Percentiles rank a stretch among this genome's conserved stretches.
Evolutionary conservation across 345 rosid genomes (phyloP).

Genomic region (Conringia planisiliqua): DNA sequence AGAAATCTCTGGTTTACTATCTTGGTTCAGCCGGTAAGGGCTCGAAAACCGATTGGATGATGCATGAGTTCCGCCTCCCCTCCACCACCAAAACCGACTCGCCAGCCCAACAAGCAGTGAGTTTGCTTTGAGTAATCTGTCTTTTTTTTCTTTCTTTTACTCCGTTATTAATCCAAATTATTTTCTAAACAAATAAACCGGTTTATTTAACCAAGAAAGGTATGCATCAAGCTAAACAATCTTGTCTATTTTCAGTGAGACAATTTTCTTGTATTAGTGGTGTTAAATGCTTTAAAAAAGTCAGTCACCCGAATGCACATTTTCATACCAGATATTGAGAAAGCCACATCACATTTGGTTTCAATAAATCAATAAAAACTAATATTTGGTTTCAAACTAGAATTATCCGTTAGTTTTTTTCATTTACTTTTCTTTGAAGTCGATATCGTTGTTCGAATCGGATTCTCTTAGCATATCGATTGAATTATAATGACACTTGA

Average conservation of each 20-base stretch:
- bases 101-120: constrained; percentile 60
- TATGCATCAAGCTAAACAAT: constrained; percentile 2
- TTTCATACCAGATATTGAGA: neutral
- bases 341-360: neutral
- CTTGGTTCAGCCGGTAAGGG: constrained; percentile 79
- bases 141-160: neutral
- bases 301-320: constrained; percentile 8
- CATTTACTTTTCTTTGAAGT: neutral
- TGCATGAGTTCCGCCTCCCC: constrained; percentile 84
- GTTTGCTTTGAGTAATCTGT: neutral
- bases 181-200: neutral
- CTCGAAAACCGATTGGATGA: constrained; percentile 93
- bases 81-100: constrained; percentile 27
- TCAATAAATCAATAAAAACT: neutral
- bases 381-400: neutral
- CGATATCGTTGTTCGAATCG: neutral
- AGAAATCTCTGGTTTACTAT: constrained; percentile 75
- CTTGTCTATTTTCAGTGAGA: constrained; percentile 1
- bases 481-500: neutral
- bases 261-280: neutral
- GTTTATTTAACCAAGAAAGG: neutral
- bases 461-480: neutral
- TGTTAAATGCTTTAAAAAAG: neutral
- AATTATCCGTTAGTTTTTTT: neutral
- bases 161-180: neutral